Percentiles rank a stretch among this genome's conserved stretches.
Evolutionary conservation across 768 basidiomycete species (phyloP).

Genomic region (Calocybe indica): DNA sequence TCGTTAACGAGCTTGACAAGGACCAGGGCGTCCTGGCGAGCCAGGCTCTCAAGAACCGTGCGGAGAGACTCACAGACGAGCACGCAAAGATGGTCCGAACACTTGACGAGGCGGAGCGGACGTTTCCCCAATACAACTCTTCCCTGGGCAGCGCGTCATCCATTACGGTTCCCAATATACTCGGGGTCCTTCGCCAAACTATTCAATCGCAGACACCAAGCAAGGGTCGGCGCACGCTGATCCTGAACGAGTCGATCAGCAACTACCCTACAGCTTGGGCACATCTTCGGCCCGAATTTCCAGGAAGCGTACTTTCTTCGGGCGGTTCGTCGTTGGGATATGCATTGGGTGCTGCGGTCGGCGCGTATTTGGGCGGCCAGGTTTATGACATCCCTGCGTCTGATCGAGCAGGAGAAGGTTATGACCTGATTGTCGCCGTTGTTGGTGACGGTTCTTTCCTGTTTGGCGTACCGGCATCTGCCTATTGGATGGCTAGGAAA

Average conservation of each 20-base stretch:
- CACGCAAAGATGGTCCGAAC: constrained; percentile 17
- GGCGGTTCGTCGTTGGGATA: constrained; percentile 68
- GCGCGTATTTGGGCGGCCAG: constrained; percentile 42
- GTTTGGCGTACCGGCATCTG: constrained; percentile 60
- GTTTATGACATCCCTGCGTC: constrained; percentile 8
- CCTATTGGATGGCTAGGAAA: constrained; percentile 68
- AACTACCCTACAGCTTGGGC: constrained; percentile 50
- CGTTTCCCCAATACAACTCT: constrained; percentile 9
- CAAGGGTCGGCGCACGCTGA: constrained; percentile 30
- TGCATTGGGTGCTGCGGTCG: constrained; percentile 60
- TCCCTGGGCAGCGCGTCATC: constrained; percentile 7
- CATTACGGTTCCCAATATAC: constrained; percentile 40
- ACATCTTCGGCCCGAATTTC: constrained; percentile 46
- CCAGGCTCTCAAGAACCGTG: constrained; percentile 11
- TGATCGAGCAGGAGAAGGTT: constrained; percentile 15
- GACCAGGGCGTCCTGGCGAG: constrained; percentile 6
- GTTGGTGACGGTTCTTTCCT: constrained; percentile 70
- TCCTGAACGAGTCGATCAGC: constrained; percentile 62
- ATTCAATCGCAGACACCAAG: constrained; percentile 34
- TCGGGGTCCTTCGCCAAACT: constrained; percentile 39
- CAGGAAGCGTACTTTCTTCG: constrained; percentile 47
- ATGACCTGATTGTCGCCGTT: constrained; percentile 52
- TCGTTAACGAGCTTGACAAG: constrained; percentile 15
- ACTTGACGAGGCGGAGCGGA: constrained; percentile 25
- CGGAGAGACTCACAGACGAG: constrained; percentile 9